Evolutionary conservation across 2,329 filamentous ascomycete species (phyloP), one percentile per base, ranked within the genome.

Genomic region (Cercospora sp.): DNA sequence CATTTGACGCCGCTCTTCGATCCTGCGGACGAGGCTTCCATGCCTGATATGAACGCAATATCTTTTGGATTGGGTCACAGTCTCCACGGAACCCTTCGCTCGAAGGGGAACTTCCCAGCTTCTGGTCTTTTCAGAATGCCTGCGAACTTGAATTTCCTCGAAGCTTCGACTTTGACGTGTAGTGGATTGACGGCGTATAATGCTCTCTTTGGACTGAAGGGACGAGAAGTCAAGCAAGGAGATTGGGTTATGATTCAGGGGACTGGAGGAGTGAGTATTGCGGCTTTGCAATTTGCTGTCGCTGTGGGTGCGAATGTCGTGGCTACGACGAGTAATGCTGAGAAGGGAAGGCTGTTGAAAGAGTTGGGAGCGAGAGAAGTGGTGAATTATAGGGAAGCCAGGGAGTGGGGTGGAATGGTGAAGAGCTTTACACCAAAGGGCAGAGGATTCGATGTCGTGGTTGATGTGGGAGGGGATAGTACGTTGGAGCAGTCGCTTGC

Each of bases 191-290:
- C 78, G 3, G 82, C 83, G 0, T 85, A 82, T 81, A 84, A 85
- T 72, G 81, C 80, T 0, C 76, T 85, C 5, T 84, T 82, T 68
- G 83, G 83, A 5, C 70, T 84, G 5, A 72, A 71, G 74, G 77
- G 58, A 3, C 75, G 74, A 63, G 73, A 75, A 3, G 57, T 77
- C 9, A 71, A 70, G 64, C 55, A 71, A n/a, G 79, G 77, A 0
- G 70, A 77, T 28, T 78, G 74, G 40, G 87, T 90, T 3, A 82
- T 91, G 42, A 86, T 87, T 2, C 87, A 90, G 77, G 89, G 89
- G 10, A 90, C 88, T 0, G 89, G 89, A 23, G 88, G 88, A 63
- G 88, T 91, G 8, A 87, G 84, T 71, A 82, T 90, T 68, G 89
- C 89, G 63, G 88, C 84, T 3, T 76, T 90, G 30, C 88, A 84